phyloP scores from a whole-genome alignment of 352 stramenopile genomes.

The Aphanomyces euteiches region DNA sequence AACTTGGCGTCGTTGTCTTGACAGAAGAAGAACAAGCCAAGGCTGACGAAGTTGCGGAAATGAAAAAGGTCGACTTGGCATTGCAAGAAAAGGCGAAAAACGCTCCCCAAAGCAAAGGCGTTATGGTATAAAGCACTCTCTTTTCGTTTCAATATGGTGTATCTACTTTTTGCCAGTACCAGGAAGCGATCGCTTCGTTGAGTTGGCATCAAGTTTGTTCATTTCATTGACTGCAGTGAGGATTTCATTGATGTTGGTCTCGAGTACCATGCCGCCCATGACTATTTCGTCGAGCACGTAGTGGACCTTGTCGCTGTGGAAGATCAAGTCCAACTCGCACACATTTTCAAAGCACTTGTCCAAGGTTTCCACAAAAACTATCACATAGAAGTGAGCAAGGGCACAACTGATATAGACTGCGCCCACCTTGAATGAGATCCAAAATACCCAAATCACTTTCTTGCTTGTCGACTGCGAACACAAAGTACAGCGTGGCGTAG shows the following conservation, averaged over 20 bases:
- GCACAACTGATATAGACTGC: neutral
- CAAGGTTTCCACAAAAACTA: constrained; percentile 93
- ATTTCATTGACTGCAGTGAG: constrained; percentile 97
- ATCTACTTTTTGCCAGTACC: constrained; percentile 45
- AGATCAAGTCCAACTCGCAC: constrained; percentile 99
- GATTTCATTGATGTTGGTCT: constrained; percentile 99
- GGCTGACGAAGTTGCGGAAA: constrained; percentile 31
- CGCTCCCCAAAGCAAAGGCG: constrained; percentile 21
- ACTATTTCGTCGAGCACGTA: constrained; percentile 99
- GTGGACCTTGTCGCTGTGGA: constrained; percentile 97
- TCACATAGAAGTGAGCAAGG: neutral
- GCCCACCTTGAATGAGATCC: constrained; percentile 96
- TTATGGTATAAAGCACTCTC: constrained; percentile 11
- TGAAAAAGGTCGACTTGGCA: constrained; percentile 39
- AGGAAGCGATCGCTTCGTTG: constrained; percentile 69
- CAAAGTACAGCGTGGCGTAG: constrained; percentile 99
- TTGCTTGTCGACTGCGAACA: constrained; percentile 98
- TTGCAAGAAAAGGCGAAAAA: constrained; percentile 51
- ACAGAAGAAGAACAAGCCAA: constrained; percentile 48
- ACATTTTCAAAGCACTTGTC: constrained; percentile 99
- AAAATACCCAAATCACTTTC: constrained; percentile 99
- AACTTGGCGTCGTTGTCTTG: constrained; percentile 53
- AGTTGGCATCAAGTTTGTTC: constrained; percentile 89
- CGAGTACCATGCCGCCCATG: constrained; percentile 99
- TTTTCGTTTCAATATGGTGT: neutral